Percentiles rank a stretch among this genome's conserved stretches.
Conservation (phyloP, 2,329 filamentous ascomycete genomes). For the Pezicula radicicola region DNA sequence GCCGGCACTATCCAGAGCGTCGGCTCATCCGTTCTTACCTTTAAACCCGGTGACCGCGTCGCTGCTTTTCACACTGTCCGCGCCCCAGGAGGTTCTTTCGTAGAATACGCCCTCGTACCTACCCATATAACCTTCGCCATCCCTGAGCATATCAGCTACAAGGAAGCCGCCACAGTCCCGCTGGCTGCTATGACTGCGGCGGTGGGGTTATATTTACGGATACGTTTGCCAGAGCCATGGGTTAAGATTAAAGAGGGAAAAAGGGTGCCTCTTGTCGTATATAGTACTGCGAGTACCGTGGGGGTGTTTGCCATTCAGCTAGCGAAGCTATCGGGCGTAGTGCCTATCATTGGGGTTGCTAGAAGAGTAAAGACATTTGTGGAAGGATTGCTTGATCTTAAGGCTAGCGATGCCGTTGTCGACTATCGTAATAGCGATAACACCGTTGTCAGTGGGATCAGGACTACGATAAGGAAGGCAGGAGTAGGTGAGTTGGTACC, state of each 20-base stretch:
- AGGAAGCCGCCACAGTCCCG: conserved; percentile 1
- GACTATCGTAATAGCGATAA: neutral
- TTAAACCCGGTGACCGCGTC: conserved; percentile 53
- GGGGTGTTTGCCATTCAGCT: conserved; percentile 54
- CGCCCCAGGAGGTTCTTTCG: conserved; percentile 46
- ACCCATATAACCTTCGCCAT: conserved; percentile 49
- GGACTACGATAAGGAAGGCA: neutral
- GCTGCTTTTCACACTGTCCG: conserved; percentile 52
- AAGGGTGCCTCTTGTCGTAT: conserved; percentile 35
- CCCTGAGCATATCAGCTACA: neutral
- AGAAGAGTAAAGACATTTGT: conserved; percentile 33
- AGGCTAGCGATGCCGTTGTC: neutral
- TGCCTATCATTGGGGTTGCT: conserved; percentile 53
- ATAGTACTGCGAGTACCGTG: conserved; percentile 43
- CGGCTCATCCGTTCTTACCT: conserved; percentile 44
- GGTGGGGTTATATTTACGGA: conserved; percentile 31
- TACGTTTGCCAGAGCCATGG: neutral
- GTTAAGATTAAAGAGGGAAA: neutral
- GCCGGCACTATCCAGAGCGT: conserved; percentile 44
- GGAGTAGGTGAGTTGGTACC: neutral
- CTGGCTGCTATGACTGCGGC: conserved; percentile 52
- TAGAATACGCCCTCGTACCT: conserved; percentile 54
- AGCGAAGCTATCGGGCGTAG: conserved; percentile 38
- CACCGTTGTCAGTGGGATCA: neutral
- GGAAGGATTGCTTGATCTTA: neutral